Base-by-base conservation (phyloP, 1,284 basidiomycete genomes). In the Quambalaria eucalypti region DNA sequence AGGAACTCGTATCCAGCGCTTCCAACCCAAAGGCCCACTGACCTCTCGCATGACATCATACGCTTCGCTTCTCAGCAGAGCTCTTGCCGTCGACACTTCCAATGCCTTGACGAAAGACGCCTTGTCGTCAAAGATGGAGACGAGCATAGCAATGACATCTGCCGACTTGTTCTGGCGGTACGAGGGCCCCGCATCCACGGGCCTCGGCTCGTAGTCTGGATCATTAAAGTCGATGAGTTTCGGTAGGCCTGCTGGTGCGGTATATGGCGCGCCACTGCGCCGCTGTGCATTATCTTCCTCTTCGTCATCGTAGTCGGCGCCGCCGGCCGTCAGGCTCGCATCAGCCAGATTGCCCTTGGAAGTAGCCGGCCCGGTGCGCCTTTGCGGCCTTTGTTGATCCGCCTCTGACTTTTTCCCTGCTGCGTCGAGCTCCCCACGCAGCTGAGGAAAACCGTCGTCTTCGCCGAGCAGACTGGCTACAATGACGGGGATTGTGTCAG, bases 1-100 rank as follows among this genome's bases (percentile, higher is more conserved):
- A 49, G 19, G 31, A 29, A 1, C 28, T 14, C 16, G 51, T 51
- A 44, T 10, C 8, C 87, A 95, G 64, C 92, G 87, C 28, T 28
- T 28, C 48, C 10, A 21, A 30, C 10, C 21, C n/a, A 23, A 9
- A 39, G 47, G 12, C n/a, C 2, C 25, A 59, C 63, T 16, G 51
- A 62, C 51, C 51, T 65, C 62, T 36, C 61, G 56, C 47, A 58
- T 61, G n/a, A 65, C 60, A 14, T 65, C 60, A 46, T 73, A 74
- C 6, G 55, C 59, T 48, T 60, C 55, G 23, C 71, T 62, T 21
- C 65, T 64, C 9, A 74, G 60, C 6, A 74, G 59, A 50, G 68
- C 66, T 29, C 67, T 65, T 7, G 72, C 71, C 57, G 68, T 71
- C 51, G 63, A 68, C 47, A 64, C 57, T 52, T 74, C 72, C 23